A percentile compares a stretch with the other conserved stretches of the same genome.
These are phyloP conservation scores for Irpex rosettiformis DNA, from an alignment of 1,284 basidiomycete species.

Conservation along the genomic window DNA sequence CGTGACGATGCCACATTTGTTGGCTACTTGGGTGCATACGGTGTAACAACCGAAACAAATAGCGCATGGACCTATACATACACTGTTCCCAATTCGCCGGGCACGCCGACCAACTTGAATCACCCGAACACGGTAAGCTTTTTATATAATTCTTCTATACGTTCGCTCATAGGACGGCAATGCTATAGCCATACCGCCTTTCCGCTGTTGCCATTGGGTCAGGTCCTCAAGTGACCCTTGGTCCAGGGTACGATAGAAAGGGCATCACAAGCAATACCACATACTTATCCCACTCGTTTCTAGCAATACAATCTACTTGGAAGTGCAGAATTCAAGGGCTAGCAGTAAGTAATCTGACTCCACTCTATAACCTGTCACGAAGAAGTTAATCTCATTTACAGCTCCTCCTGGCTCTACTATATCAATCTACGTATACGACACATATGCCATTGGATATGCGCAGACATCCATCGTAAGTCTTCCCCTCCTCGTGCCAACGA, in stretches of 20 bases:
- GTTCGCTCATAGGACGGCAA: not conserved
- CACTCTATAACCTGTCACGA: too few species aligned
- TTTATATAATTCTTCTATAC: not conserved
- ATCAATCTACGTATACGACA: slow-evolving; percentile 17
- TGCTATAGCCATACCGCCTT: slow-evolving; percentile 13
- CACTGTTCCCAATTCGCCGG: slow-evolving; percentile 4
- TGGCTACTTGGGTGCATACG: slow-evolving; percentile 12
- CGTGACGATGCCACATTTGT: slow-evolving; percentile 2
- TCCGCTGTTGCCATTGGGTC: slow-evolving; percentile 16
- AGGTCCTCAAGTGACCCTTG: slow-evolving; percentile 15
- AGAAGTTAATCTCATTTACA: too few species aligned
- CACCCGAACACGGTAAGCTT: slow-evolving; percentile 7
- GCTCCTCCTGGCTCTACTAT: slow-evolving; percentile 13
- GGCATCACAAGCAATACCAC: not conserved
- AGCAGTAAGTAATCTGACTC: slow-evolving; percentile 15
- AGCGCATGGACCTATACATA: slow-evolving; percentile 5
- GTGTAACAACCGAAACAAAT: not conserved
- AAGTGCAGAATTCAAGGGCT: slow-evolving; percentile 12
- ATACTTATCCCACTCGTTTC: not conserved
- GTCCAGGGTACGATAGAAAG: slow-evolving; percentile 13
- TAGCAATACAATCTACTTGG: slow-evolving; percentile 14
- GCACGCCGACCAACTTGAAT: slow-evolving; percentile 2
- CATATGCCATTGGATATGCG: slow-evolving; percentile 18
- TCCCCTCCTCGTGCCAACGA: too few species aligned
- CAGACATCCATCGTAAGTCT: slow-evolving; percentile 18